Evolutionary conservation across 2,329 filamentous ascomycete species (phyloP).

Genomic region (Alternaria gaisen): DNA sequence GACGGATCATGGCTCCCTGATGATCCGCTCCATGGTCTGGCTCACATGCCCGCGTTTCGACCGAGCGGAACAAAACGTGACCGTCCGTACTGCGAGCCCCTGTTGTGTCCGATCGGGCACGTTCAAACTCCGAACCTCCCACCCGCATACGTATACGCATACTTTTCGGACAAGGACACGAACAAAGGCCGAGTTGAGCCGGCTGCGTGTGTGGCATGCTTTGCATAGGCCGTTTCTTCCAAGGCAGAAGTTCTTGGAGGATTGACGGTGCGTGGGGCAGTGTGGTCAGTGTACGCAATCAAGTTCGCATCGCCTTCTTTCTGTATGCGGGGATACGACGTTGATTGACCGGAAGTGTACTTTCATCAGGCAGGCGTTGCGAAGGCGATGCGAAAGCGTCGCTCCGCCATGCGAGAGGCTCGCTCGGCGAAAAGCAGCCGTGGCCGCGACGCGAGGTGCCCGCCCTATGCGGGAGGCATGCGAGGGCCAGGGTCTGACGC

Average conservation of each 20-base stretch:
- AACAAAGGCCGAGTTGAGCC: slow-evolving; percentile 14
- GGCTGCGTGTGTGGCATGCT: slow-evolving; percentile 12
- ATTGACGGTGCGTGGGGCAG: slow-evolving; percentile 12
- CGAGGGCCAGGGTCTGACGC: slow-evolving; percentile 21
- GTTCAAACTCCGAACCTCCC: slow-evolving; percentile 13
- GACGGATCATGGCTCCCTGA: slow-evolving; percentile 17
- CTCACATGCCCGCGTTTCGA: slow-evolving; percentile 30
- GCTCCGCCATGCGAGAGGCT: slow-evolving; percentile 19
- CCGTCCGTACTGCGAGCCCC: slow-evolving; percentile 8
- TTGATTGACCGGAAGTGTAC: slow-evolving; percentile 23
- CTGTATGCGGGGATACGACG: slow-evolving; percentile 13
- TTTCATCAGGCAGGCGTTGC: slow-evolving; percentile 18
- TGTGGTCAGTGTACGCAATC: slow-evolving; percentile 9
- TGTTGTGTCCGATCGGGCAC: slow-evolving; percentile 17
- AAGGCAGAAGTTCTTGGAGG: slow-evolving; percentile 21
- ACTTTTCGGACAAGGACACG: slow-evolving; percentile 4
- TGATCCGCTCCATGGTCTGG: slow-evolving; percentile 19
- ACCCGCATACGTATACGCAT: background rate
- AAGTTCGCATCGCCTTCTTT: slow-evolving; percentile 15
- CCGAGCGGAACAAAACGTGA: slow-evolving; percentile 28
- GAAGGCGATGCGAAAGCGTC: slow-evolving; percentile 11
- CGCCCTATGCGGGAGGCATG: slow-evolving; percentile 11
- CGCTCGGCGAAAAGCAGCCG: slow-evolving; percentile 7
- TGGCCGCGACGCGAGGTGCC: slow-evolving; percentile 15
- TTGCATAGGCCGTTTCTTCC: slow-evolving; percentile 5